A percentile compares a stretch with the other conserved stretches of the same genome.
Evolutionary conservation across 129 eudicot species (phyloP).

Genomic region (Chrysanthemum seticuspe): DNA sequence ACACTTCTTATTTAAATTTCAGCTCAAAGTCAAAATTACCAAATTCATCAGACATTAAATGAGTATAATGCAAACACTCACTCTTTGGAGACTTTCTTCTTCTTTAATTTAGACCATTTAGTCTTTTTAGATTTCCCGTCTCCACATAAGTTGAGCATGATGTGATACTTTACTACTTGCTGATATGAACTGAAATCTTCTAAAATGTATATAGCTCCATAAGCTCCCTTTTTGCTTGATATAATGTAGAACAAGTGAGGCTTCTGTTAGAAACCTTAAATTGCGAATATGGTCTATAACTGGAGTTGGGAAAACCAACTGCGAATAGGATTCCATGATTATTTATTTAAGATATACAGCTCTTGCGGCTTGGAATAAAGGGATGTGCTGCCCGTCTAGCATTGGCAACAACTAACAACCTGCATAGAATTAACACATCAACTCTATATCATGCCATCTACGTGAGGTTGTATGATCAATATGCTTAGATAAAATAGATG

Average conservation of each 20-base stretch:
- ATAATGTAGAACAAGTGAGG: constrained; percentile 26
- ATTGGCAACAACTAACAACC: constrained; percentile 43
- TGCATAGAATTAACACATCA: constrained; percentile 34
- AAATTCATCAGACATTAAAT: not conserved
- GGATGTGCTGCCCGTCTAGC: constrained; percentile 46
- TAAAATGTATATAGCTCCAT: constrained; percentile 35
- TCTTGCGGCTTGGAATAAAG: constrained; percentile 39
- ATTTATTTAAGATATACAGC: constrained; percentile 26
- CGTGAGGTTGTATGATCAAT: constrained; percentile 1
- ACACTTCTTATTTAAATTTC: too few species aligned
- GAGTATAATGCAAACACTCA: not conserved
- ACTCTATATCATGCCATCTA: constrained; percentile 14
- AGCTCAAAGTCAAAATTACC: not conserved
- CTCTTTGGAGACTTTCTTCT: constrained; percentile 38
- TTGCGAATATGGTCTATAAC: constrained; percentile 45
- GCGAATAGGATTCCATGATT: constrained; percentile 29
- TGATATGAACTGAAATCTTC: constrained; percentile 29
- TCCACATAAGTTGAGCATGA: constrained; percentile 70
- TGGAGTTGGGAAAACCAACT: constrained; percentile 31
- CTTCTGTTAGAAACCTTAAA: constrained; percentile 32
- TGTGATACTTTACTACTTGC: constrained; percentile 45
- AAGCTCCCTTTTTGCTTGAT: constrained; percentile 40
- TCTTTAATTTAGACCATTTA: constrained; percentile 42
- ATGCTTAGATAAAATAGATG: not conserved
- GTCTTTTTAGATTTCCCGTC: constrained; percentile 39